Base-by-base conservation (phyloP, 1,284 basidiomycete species). In the Golubevia sp. region DNA sequence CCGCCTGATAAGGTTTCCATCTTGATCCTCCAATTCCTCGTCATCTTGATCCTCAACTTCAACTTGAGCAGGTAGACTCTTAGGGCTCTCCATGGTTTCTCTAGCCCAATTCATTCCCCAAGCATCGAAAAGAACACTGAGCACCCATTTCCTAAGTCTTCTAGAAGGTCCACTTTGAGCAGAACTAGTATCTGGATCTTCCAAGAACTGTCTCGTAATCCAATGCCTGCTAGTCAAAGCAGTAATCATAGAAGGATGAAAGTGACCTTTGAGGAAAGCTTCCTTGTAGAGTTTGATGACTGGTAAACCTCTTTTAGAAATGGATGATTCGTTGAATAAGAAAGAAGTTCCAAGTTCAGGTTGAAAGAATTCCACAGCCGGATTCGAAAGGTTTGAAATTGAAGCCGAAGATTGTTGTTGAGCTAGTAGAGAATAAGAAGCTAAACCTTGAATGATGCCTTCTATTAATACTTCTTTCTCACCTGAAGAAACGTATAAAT, bases 61-160 rank as follows among this genome's bases (percentile, higher is more conserved):
- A 11, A 50, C 27, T 5, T 7, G 6, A n/a, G n/a, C n/a, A n/a
- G n/a, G n/a, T n/a, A n/a, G n/a, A 0, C 49, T 13, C 21, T 62
- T 34, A 4, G 74, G 73, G 49, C 73, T 74, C 18, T 71, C 71
- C 56, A 76, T 27, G 0, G 65, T 66, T 0, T 77, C 67, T 5
- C 76, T 58, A 4, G 74, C 70, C 76, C 76, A 79, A 5, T 56
- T 56, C 73, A 79, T 71, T 0, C 76, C 76, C 69, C 69, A 79
- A 3, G 57, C 67, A 0, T 62, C 60, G 20, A 79, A 79, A 20
- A 79, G 56, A 5, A 73, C 66, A 15, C 70, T 61, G n/a, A 53
- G 68, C 1, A 64, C 49, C 66, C 73, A 79, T 4, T 57, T 48
- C 4, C 76, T 48, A 0, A 79, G 54, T 55, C 70, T 63, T 3